phyloP scores from a whole-genome alignment of 768 basidiomycete genomes.

The Pleurotus giganteus region DNA sequence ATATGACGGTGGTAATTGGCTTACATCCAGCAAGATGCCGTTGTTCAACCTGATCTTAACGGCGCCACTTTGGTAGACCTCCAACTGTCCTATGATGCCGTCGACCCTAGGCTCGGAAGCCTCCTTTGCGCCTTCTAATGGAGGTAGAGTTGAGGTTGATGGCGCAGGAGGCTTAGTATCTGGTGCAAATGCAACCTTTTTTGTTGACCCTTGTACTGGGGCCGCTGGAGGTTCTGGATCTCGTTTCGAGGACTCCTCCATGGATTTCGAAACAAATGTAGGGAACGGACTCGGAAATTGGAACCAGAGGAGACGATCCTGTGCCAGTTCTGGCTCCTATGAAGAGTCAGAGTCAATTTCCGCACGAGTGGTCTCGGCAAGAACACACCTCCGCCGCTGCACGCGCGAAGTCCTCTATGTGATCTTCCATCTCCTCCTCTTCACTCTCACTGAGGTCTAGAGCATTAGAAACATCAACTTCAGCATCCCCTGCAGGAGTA shows the following conservation, averaged over 20 bases:
- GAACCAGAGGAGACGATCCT: conserved; percentile 81
- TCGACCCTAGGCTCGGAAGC: conserved; percentile 44
- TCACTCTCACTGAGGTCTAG: conserved; percentile 74
- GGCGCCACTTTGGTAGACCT: conserved; percentile 80
- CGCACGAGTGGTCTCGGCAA: conserved; percentile 2
- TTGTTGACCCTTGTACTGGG: conserved; percentile 27
- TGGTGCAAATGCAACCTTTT: conserved; percentile 64
- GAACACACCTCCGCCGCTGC: conserved; percentile 37
- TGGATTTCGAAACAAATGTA: conserved; percentile 47
- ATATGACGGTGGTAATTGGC: conserved; percentile 20
- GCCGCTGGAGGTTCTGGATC: conserved; percentile 24
- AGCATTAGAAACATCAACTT: conserved; percentile 54
- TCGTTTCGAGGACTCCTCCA: conserved; percentile 21
- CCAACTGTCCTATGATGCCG: conserved; percentile 80
- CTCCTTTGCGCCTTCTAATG: conserved; percentile 28
- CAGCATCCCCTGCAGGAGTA: conserved; percentile 18
- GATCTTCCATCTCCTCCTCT: conserved; percentile 76
- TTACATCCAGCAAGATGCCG: conserved; percentile 80
- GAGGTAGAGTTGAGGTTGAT: conserved; percentile 22
- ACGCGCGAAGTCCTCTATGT: conserved; percentile 66
- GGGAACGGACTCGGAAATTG: conserved; percentile 90
- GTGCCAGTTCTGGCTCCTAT: conserved; percentile 49
- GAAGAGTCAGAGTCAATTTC: not conserved
- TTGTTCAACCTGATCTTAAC: conserved; percentile 85
- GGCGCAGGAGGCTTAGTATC: conserved; percentile 49